Evolutionary conservation across 352 stramenopile genomes (phyloP).

Genomic region (Pythium pyrilobum): DNA sequence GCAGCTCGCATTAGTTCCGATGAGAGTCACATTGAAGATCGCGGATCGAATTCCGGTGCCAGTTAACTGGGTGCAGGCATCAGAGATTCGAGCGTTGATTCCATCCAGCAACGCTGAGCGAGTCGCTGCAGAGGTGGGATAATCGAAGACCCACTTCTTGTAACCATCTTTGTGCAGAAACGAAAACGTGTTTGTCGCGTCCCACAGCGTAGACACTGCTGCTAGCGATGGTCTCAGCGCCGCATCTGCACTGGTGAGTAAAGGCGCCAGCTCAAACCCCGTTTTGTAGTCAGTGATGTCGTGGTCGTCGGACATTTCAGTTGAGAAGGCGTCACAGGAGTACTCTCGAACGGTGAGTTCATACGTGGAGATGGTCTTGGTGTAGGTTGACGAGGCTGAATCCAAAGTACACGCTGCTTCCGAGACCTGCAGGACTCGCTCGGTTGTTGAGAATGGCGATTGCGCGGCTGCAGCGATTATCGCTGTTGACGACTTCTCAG

Average conservation of each 20-base stretch:
- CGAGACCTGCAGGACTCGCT: slow-evolving; percentile 30
- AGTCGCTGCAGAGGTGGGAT: slow-evolving; percentile 1
- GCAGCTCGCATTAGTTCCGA: slow-evolving; percentile 25
- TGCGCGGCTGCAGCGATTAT: background rate
- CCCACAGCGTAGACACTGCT: slow-evolving; percentile 34
- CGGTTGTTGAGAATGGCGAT: slow-evolving; percentile 39
- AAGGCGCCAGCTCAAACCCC: slow-evolving; percentile 42
- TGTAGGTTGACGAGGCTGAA: slow-evolving; percentile 21
- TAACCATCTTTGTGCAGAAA: slow-evolving; percentile 47
- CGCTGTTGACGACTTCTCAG: slow-evolving; percentile 14
- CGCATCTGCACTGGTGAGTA: background rate
- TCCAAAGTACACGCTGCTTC: slow-evolving; percentile 27
- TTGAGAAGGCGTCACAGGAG: slow-evolving; percentile 43
- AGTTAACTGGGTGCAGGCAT: slow-evolving; percentile 15
- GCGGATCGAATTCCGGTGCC: slow-evolving; percentile 33
- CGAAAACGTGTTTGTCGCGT: slow-evolving; percentile 30
- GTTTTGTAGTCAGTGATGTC: slow-evolving; percentile 23
- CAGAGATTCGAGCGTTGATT: slow-evolving; percentile 35
- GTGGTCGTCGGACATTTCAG: slow-evolving; percentile 37
- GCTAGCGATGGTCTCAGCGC: slow-evolving; percentile 30
- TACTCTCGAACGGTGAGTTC: slow-evolving; percentile 25
- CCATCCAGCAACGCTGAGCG: slow-evolving; percentile 9
- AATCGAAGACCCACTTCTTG: slow-evolving; percentile 35
- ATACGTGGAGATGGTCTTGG: slow-evolving; percentile 25
- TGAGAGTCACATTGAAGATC: slow-evolving; percentile 43